Base-by-base conservation (phyloP, 163 green algal genomes). In the Coccomyxa subellipsoidea region DNA sequence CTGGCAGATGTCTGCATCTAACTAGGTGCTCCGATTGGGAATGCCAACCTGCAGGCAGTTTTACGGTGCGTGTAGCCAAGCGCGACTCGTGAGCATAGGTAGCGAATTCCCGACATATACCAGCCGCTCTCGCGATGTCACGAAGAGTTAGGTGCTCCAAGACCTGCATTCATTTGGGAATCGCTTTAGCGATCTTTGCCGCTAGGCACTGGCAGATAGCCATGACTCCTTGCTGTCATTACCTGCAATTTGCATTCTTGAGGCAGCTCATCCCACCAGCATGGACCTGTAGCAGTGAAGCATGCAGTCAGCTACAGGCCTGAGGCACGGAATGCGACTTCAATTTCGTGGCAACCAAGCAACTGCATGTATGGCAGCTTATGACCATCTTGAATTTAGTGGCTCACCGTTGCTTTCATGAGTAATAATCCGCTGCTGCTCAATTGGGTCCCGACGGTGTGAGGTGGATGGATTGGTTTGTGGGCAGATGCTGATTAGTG, bases 1-100 rank as follows among this genome's bases (percentile, higher is more conserved):
- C n/a, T n/a, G n/a, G n/a, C n/a, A n/a, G n/a, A n/a, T n/a, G n/a
- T n/a, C n/a, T n/a, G n/a, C n/a, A n/a, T n/a, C n/a, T n/a, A n/a
- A n/a, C n/a, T n/a, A n/a, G n/a, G n/a, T n/a, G n/a, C n/a, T n/a
- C n/a, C n/a, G n/a, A n/a, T n/a, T n/a, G n/a, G n/a, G n/a, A n/a
- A n/a, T n/a, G n/a, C n/a, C n/a, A n/a, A 73, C 66, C 66, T 73
- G 66, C 29, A 34, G 66, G 66, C 18, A 73, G 66, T 34, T 73
- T 73, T 8, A 73, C 21, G 10, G 66, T 73, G 66, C 66, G 66
- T 23, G n/a, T 32, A 23, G 8, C 66, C n/a, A 34, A 73, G 6
- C 66, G 66, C 18, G 66, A 35, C 66, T 73, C 66, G 2, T 73
- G 27, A 34, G 66, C 66, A 36, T 73, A 34, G 29, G n/a, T n/a